Evolutionary conservation across 1,284 basidiomycete genomes (phyloP).

Genomic region (Coniferiporia weirii): DNA sequence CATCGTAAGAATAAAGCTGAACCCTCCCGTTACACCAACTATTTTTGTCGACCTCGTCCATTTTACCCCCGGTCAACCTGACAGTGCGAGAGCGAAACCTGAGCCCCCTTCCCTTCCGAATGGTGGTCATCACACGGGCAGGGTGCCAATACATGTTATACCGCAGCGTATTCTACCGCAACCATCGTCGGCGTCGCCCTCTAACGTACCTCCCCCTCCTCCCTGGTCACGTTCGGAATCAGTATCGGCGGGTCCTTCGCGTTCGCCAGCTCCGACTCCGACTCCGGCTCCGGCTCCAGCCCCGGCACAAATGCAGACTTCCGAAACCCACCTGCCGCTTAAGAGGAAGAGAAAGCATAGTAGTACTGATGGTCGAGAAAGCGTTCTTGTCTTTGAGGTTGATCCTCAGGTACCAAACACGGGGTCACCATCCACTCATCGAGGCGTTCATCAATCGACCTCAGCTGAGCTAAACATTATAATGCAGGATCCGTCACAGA

Average conservation of each 20-base stretch:
- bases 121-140: constrained; percentile 17
- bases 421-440: background rate
- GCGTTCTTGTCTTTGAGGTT: constrained; percentile 13
- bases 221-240: constrained; percentile 40
- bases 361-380: constrained; percentile 8
- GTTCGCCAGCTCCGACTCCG: background rate
- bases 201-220: constrained; percentile 51
- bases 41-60: constrained; percentile 70
- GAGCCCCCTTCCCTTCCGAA: background rate
- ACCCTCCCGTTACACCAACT: constrained; percentile 57
- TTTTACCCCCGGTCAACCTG: constrained; percentile 49
- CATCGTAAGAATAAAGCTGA: constrained; percentile 60
- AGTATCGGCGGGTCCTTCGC: constrained; percentile 1
- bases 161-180: constrained; percentile 32
- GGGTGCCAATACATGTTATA: constrained; percentile 28
- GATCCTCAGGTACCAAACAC: background rate
- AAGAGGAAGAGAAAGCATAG: constrained; percentile 16
- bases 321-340: constrained; percentile 2
- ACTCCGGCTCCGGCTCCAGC: background rate
- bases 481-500: constrained; percentile 11
- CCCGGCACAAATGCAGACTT: background rate
- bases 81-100: constrained; percentile 21
- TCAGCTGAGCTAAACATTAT: constrained; percentile 10
- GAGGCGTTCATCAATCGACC: constrained; percentile 6
- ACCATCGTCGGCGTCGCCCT: constrained; percentile 25